Evolutionary conservation across 805 yeast genomes (phyloP).

Genomic region (Candida insectalens): DNA sequence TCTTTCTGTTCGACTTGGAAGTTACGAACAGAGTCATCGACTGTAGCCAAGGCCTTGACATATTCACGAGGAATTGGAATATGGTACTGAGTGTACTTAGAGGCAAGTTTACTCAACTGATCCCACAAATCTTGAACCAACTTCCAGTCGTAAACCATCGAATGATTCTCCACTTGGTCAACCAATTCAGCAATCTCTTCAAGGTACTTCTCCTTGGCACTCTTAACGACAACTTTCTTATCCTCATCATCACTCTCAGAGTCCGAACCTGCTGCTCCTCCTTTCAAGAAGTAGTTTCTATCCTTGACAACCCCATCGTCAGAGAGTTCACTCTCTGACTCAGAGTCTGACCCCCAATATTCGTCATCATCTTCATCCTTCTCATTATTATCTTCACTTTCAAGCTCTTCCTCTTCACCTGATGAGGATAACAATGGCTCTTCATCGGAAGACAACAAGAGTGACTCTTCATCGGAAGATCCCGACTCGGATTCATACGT

Average conservation of each 20-base stretch:
- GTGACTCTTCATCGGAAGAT: conserved; percentile 54
- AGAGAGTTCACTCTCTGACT: conserved; percentile 36
- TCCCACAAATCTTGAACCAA: conserved; percentile 70
- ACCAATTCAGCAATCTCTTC: conserved; percentile 72
- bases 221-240: conserved; percentile 77
- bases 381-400: conserved; percentile 6
- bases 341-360: conserved; percentile 29
- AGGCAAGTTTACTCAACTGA: conserved; percentile 53
- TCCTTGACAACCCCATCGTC: conserved; percentile 38
- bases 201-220: conserved; percentile 85
- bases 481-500: conserved; percentile 39
- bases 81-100: conserved; percentile 70
- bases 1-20: conserved; percentile 40
- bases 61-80: conserved; percentile 62
- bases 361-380: conserved; percentile 20
- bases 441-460: conserved; percentile 22
- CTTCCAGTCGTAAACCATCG: conserved; percentile 71
- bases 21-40: conserved; percentile 59
- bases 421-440: conserved; percentile 5
- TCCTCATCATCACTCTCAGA: conserved; percentile 38
- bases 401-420: conserved; percentile 26
- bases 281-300: conserved; percentile 43
- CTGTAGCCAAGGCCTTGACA: conserved; percentile 56
- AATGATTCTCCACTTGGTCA: conserved; percentile 59
- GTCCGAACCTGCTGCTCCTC: conserved; percentile 17